These are phyloP conservation scores for Choiromyces venosus DNA, from an alignment of 495 filamentous ascomycete species.

Conservation along the genomic window DNA sequence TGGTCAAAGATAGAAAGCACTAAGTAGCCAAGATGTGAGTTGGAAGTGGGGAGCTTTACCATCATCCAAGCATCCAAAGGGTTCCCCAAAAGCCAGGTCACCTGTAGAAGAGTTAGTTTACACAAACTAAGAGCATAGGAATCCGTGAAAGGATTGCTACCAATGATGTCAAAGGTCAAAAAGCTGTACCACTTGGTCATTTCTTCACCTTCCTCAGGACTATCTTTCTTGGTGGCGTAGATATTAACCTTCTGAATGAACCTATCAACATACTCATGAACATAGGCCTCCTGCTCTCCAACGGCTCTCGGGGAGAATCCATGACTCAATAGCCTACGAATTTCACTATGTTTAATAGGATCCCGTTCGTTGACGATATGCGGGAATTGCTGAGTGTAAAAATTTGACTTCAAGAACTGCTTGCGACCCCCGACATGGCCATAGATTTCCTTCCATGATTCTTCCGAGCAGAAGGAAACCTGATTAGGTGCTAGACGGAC, in stretches of 20 bases:
- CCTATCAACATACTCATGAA: slow-evolving; percentile 50
- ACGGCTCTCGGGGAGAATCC: slow-evolving; percentile 53
- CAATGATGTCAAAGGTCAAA: slow-evolving; percentile 55
- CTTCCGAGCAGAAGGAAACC: slow-evolving; percentile 54
- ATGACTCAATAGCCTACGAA: slow-evolving; percentile 49
- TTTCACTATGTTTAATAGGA: slow-evolving; percentile 43
- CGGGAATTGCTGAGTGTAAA: slow-evolving; percentile 29
- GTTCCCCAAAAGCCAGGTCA: no score
- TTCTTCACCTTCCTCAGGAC: slow-evolving; percentile 18
- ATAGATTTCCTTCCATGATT: slow-evolving; percentile 62
- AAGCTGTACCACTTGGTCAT: slow-evolving; percentile 53
- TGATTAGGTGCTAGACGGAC: slow-evolving; percentile 61
- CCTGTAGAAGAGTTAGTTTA: no score
- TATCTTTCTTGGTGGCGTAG: slow-evolving; percentile 33
- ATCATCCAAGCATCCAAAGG: slow-evolving; percentile 21
- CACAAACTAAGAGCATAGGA: slow-evolving; percentile 52
- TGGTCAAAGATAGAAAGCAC: neutral
- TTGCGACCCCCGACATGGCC: slow-evolving; percentile 46
- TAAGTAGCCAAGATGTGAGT: neutral
- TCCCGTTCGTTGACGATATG: slow-evolving; percentile 32
- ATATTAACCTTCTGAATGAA: slow-evolving; percentile 44
- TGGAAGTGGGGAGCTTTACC: slow-evolving; percentile 8
- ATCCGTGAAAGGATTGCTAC: slow-evolving; percentile 54
- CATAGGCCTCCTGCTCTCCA: slow-evolving; percentile 48
- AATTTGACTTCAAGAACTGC: slow-evolving; percentile 39